Conservation (phyloP, 164 flowering plant genomes). For the Kingdonia uniflora region DNA sequence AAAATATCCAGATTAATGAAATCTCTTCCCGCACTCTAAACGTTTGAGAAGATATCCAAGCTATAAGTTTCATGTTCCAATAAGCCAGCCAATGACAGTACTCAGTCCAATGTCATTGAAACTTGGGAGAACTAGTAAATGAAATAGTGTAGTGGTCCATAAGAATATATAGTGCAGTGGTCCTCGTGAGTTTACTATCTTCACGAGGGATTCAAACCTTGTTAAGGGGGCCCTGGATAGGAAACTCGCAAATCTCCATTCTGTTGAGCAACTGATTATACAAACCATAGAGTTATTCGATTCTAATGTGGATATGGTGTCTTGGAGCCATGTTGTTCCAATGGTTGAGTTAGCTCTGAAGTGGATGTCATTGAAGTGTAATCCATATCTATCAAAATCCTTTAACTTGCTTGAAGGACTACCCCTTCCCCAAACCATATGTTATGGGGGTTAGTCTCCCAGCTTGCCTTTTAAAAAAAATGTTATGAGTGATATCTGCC, state of each 20-base stretch:
- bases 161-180: too few relatives aligned
- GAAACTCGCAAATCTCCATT: slow-evolving; percentile 53
- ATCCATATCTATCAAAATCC: slow-evolving; percentile 19
- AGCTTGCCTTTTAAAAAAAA: too few relatives aligned
- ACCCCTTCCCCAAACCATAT: slow-evolving; percentile 20
- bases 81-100: too few relatives aligned
- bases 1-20: too few relatives aligned
- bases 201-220: slow-evolving; percentile 58
- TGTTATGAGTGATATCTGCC: slow-evolving; percentile 73
- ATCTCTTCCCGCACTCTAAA: too few relatives aligned
- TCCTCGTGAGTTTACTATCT: slow-evolving; percentile 58
- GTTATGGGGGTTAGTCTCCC: too few relatives aligned
- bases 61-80: too few relatives aligned
- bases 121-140: too few relatives aligned
- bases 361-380: slow-evolving; percentile 41
- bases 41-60: too few relatives aligned
- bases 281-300: slow-evolving; percentile 11
- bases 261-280: slow-evolving; percentile 14
- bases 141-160: too few relatives aligned
- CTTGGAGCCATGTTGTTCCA: slow-evolving; percentile 65
- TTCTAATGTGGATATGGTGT: slow-evolving; percentile 43
- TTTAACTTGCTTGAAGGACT: slow-evolving; percentile 14
- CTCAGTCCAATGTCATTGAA: too few relatives aligned
- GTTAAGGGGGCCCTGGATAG: slow-evolving; percentile 61
- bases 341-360: slow-evolving; percentile 67